A percentile compares a stretch with the other conserved stretches of the same genome.
phyloP scores from a whole-genome alignment of 768 basidiomycete species.

The Lactarius vividus region DNA sequence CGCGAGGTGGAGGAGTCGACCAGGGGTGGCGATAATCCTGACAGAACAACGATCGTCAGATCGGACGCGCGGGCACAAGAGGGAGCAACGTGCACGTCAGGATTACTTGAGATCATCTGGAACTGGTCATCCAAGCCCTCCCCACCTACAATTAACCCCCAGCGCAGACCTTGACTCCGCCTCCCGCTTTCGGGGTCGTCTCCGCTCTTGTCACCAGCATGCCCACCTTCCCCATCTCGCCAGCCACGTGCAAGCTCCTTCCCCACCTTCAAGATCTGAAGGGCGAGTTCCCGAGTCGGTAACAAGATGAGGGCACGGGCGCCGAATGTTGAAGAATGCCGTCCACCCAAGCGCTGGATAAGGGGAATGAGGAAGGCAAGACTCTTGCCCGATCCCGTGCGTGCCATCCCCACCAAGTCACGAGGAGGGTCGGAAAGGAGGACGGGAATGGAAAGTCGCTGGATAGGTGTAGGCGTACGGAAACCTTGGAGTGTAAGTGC shows the following conservation, averaged over 20 bases:
- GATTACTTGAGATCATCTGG: conserved; percentile 89
- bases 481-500: conserved; percentile 91
- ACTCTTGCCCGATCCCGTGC: conserved; percentile 97
- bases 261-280: conserved; percentile 92
- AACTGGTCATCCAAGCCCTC: conserved; percentile 96
- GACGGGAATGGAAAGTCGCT: conserved; percentile 83
- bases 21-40: conserved; percentile 97
- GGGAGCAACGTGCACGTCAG: conserved; percentile 75
- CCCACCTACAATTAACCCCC: conserved; percentile 95
- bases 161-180: conserved; percentile 66
- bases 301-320: conserved; percentile 85
- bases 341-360: conserved; percentile 78
- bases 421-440: conserved; percentile 81
- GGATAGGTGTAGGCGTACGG: conserved; percentile 94
- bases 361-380: conserved; percentile 95
- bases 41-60: conserved; percentile 8
- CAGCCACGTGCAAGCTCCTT: conserved; percentile 90
- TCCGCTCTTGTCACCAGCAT: conserved; percentile 67
- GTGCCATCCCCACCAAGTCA: conserved; percentile 96
- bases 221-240: conserved; percentile 55
- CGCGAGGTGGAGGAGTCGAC: conserved; percentile 91
- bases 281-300: conserved; percentile 89
- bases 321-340: conserved; percentile 77
- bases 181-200: conserved; percentile 50
- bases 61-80: conserved; percentile 9